Conservation (phyloP, 148 eudicot species). For the Fagopyrum tataricum region DNA sequence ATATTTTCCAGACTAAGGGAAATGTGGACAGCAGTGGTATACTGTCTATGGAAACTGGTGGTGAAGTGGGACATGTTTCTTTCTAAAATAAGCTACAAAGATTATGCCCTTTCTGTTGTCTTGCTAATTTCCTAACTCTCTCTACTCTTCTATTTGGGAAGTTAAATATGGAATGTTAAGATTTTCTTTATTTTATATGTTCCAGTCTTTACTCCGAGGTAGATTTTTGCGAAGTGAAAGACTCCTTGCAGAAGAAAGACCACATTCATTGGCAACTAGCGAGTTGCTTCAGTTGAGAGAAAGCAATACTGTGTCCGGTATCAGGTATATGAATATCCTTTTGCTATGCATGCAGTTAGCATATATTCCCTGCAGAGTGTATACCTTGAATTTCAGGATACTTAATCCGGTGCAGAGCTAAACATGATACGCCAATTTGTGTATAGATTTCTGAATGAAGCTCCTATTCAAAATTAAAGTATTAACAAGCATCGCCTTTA, state of each 20-base stretch:
- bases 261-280: constrained; percentile 66
- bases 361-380: background rate
- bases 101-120: background rate
- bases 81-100: background rate
- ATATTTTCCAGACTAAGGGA: too few relatives aligned
- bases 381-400: background rate
- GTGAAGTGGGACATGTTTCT: too few relatives aligned
- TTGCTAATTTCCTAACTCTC: background rate
- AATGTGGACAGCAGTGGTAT: too few relatives aligned
- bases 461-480: background rate
- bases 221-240: constrained; percentile 89
- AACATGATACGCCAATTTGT: background rate
- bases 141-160: background rate
- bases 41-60: too few relatives aligned
- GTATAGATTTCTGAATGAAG: background rate
- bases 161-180: background rate
- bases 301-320: constrained; percentile 78
- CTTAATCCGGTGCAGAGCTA: background rate
- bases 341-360: background rate
- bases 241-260: constrained; percentile 71
- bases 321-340: constrained; percentile 52
- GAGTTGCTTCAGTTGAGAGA: constrained; percentile 89
- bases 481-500: background rate
- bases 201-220: constrained; percentile 89
- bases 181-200: background rate